Evolutionary conservation across 768 basidiomycete species (phyloP), one percentile per base, ranked within the genome.

Genomic region (Suillus alpinus): DNA sequence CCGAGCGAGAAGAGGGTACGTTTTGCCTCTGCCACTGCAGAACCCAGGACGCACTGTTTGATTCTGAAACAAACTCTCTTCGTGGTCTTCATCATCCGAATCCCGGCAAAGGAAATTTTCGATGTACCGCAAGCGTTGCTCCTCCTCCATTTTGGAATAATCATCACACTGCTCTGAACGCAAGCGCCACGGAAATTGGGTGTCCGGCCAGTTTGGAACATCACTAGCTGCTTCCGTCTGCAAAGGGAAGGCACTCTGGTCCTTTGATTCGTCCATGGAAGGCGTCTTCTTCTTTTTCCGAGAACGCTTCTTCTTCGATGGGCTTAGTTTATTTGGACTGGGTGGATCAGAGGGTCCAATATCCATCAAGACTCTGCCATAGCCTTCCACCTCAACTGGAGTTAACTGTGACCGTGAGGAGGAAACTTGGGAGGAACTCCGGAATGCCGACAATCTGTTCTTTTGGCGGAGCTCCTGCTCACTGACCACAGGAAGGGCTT

Each of bases 171-270:
- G 82, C 63, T 83, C 79, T n/a, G 76, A 78, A 58, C 86, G 78
- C 64, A 87, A 69, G 53, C 81, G 82, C 92, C 91, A 94, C 23
- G 92, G 91, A 67, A 92, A 92, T 72, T 86, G 85, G 8, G 78
- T 65, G 66, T 94, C 92, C 7, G 87, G 87, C 91, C 92, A 93
- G 68, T 90, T 87, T 10, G 90, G 88, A 57, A 74, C 81, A 39
- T 83, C 81, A 2, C 69, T 52, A 5, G 68, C 63, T n/a, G 73
- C 73, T 40, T 78, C 79, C 20, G 69, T 66, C 6, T 62, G 65
- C 13, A 12, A 55, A 39, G 16, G 37, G 56, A 64, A 58, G 44
- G 64, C 67, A 51, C 65, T 58, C 49, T 59, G 46, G 20, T 51
- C 59, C 4, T 64, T 63, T 26, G 50, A 43, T n/a, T 66, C 68